A percentile compares a stretch with the other conserved stretches of the same genome.
Evolutionary conservation across 331 rosid genomes (phyloP).

Genomic region (Cydonia oblonga): DNA sequence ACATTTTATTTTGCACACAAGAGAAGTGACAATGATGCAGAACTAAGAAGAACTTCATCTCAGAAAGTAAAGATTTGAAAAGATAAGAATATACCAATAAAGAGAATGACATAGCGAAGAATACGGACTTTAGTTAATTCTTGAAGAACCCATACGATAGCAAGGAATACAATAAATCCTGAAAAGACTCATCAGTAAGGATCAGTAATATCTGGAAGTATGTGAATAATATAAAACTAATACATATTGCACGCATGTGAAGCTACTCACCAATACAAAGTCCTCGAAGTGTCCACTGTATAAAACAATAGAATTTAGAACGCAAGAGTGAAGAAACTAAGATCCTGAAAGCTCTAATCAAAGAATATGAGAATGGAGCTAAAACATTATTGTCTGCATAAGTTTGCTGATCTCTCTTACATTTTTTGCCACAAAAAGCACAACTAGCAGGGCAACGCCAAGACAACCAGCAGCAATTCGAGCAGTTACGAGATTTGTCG

Average conservation of each 20-base stretch:
- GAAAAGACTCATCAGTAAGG: constrained; percentile 19
- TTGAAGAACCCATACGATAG: constrained; percentile 74
- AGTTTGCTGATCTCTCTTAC: constrained; percentile 36
- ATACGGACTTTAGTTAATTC: constrained; percentile 59
- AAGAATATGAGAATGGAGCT: background rate
- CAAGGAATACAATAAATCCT: constrained; percentile 81
- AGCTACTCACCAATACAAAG: constrained; percentile 67
- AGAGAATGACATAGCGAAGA: constrained; percentile 83
- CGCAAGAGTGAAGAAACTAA: constrained; percentile 6
- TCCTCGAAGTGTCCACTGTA: constrained; percentile 96
- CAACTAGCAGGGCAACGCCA: constrained; percentile 55
- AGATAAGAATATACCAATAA: constrained; percentile 52
- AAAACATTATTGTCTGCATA: background rate
- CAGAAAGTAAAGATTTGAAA: constrained; percentile 4
- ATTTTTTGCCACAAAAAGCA: constrained; percentile 80
- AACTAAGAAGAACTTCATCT: constrained; percentile 2
- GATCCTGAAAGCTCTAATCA: background rate
- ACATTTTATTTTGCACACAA: constrained; percentile 6
- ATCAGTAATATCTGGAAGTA: constrained; percentile 6
- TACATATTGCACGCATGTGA: background rate
- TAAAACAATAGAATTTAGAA: background rate
- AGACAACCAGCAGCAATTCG: constrained; percentile 94
- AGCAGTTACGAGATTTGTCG: constrained; percentile 68
- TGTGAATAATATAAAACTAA: background rate
- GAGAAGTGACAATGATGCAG: background rate